A percentile compares a stretch with the other conserved stretches of the same genome.
Conservation (phyloP, 2,329 filamentous ascomycete species). For the Colletotrichum cordylinicola region DNA sequence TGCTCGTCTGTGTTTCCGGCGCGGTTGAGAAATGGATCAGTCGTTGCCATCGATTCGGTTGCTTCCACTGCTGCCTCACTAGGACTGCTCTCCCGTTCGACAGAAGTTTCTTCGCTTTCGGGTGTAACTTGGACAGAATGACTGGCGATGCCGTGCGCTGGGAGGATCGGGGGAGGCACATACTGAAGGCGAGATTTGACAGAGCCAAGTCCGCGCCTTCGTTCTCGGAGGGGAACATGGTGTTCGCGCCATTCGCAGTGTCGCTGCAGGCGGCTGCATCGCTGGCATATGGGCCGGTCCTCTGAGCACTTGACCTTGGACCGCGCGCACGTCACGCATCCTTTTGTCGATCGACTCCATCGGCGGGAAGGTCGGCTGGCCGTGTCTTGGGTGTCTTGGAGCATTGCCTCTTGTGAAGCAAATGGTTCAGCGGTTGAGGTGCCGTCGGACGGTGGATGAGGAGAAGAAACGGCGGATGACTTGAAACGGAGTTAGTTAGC, state of each 20-base stretch:
- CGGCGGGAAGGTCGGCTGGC: background rate
- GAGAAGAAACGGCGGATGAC: background rate
- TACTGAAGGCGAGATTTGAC: background rate
- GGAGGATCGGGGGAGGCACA: background rate
- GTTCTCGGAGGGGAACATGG: background rate
- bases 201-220: background rate
- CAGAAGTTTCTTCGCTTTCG: rapidly evolving
- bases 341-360: background rate
- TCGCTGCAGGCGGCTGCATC: background rate
- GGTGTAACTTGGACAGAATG: rapidly evolving
- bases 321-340: background rate
- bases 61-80: background rate
- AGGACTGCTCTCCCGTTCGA: rapidly evolving
- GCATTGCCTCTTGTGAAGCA: background rate
- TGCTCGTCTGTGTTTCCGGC: background rate
- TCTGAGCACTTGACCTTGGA: background rate
- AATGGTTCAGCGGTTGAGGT: background rate
- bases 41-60: background rate
- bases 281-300: background rate
- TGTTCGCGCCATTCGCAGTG: background rate
- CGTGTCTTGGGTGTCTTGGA: background rate
- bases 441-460: background rate
- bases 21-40: background rate
- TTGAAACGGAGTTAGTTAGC: background rate
- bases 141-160: background rate